Base-by-base conservation (phyloP, 495 filamentous ascomycete species). In the Aspergillus bridgeri region DNA sequence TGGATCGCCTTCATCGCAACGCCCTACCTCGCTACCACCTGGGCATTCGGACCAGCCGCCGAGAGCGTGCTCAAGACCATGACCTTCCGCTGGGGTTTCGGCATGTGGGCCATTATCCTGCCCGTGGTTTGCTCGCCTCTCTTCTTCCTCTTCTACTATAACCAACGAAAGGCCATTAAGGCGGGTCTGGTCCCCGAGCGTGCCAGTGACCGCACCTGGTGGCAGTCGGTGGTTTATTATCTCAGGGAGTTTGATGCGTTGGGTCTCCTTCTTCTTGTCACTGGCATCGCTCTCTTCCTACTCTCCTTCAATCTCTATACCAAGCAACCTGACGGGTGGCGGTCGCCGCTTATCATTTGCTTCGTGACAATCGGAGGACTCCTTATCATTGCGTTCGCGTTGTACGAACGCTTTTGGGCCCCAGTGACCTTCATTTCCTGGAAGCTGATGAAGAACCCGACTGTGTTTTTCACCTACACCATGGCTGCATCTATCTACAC, bases 71-170 rank as follows among this genome's bases (percentile, higher is more conserved):
- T 58, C 18, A 44, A 50, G 6, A 56, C 56, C 6, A 59, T 63
- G 9, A 57, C 53, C 2, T 88, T 77, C 71, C 74, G 83, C 52
- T 88, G 84, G 86, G 81, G 73, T 19, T 86, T 82, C 60, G 84
- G 84, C 21, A 68, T 74, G 33, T 87, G 83, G 61, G 70, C 80
- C 25, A 84, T 87, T 65, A 70, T 86, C 58, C 77, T 78, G 6
- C 83, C 81, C 1, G 51, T 81, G 42, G 65, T 85, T 55, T 79
- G 71, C 54, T 33, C 73, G 5, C 83, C 83, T 8, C 61, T 86
- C 6, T 61, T 57, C 45, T 57, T 46, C 19, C 54, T 61, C 18
- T 61, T 57, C 29, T 61, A 57, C 15, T 66, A 60, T 50, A 83
- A 85, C 66, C 70, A 79, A 42, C 69, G 60, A 17, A 86, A 86